Evolutionary conservation across 73 alveolate genomes (phyloP).

Genomic region (Breviolum minutum): DNA sequence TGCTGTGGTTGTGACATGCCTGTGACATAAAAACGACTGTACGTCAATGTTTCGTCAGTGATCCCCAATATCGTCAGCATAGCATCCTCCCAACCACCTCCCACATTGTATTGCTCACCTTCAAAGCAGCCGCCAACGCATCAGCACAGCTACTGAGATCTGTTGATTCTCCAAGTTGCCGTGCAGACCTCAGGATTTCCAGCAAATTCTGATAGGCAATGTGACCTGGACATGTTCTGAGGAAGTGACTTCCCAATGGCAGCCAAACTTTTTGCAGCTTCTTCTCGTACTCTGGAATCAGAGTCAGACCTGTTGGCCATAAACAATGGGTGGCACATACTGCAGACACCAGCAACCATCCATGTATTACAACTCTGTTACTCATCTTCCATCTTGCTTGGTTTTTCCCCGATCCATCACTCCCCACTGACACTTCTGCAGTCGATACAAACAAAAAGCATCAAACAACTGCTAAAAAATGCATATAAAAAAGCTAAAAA

Average conservation of each 20-base stretch:
- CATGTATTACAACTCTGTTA: not conserved
- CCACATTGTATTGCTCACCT: not conserved
- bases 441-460: no score
- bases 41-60: no score
- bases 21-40: no score
- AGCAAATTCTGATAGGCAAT: no score
- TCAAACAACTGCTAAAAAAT: no score
- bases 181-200: not conserved
- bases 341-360: not conserved
- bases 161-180: constrained; percentile 1
- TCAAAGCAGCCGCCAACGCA: constrained; percentile 53
- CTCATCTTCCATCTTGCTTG: not conserved
- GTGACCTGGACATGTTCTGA: not conserved
- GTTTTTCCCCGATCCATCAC: not conserved
- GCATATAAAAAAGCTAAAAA: no score
- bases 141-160: constrained; percentile 3
- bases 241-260: constrained; percentile 1
- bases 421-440: no score
- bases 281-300: constrained; percentile 52
- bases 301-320: constrained; percentile 35
- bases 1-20: no score
- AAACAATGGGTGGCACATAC: not conserved
- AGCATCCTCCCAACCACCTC: not conserved
- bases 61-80: not conserved
- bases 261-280: constrained; percentile 53